Conservation (phyloP, 2,329 filamentous ascomycete species). For the Sporothrix humicola region DNA sequence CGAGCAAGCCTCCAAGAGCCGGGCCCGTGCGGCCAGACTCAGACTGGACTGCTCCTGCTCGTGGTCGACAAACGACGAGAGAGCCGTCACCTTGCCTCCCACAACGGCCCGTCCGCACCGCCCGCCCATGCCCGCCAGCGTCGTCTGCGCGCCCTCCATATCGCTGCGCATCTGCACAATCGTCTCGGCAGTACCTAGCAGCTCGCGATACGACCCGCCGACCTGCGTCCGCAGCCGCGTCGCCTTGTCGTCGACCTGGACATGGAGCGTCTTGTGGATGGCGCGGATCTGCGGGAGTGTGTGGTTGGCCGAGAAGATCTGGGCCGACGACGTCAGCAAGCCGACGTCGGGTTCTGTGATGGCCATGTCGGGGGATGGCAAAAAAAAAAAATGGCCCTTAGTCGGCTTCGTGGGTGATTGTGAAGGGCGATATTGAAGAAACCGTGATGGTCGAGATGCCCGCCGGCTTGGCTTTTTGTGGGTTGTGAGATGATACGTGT, state of each 20-base stretch:
- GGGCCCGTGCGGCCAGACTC: slow-evolving; percentile 51
- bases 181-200: slow-evolving; percentile 90
- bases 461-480: neutral
- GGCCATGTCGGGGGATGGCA: slow-evolving; percentile 38
- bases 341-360: slow-evolving; percentile 52
- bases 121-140: slow-evolving; percentile 73
- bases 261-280: slow-evolving; percentile 65
- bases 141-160: slow-evolving; percentile 74
- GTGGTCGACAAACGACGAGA: slow-evolving; percentile 54
- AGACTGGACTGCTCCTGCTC: slow-evolving; percentile 40
- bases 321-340: slow-evolving; percentile 55
- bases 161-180: slow-evolving; percentile 87
- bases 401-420: neutral
- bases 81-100: slow-evolving; percentile 66
- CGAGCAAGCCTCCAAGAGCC: slow-evolving; percentile 59
- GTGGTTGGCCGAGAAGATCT: slow-evolving; percentile 61
- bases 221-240: slow-evolving; percentile 67
- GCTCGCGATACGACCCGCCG: slow-evolving; percentile 77
- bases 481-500: slow-evolving; percentile 29
- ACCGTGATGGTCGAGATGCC: neutral
- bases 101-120: slow-evolving; percentile 77
- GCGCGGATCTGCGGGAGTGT: slow-evolving; percentile 68
- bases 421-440: neutral
- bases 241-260: slow-evolving; percentile 66
- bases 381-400: neutral